These are phyloP conservation scores for Papiliotrema fonsecae DNA, from an alignment of 1,284 basidiomycete species.

Conservation along the genomic window DNA sequence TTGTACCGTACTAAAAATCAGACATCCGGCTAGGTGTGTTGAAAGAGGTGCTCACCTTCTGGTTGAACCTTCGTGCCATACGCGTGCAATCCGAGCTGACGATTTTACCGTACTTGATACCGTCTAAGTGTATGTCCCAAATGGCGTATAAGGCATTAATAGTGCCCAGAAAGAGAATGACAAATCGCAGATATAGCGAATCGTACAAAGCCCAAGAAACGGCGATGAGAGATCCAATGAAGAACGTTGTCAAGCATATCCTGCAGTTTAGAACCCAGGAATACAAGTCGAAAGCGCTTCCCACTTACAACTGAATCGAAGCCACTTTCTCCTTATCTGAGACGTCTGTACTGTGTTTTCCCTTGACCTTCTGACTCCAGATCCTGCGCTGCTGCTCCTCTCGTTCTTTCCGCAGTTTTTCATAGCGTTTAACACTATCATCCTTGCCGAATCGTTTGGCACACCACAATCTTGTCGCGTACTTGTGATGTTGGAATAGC, in stretches of 20 bases:
- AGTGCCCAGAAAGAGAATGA: conserved; percentile 30
- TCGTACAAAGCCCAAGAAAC: conserved; percentile 28
- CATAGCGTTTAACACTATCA: not conserved
- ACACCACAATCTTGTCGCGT: conserved; percentile 1
- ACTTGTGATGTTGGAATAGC: conserved; percentile 3
- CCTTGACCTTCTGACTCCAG: not conserved
- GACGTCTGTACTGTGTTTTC: not conserved
- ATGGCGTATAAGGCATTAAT: conserved; percentile 30
- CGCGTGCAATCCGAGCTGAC: conserved; percentile 11
- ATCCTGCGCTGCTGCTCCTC: not conserved
- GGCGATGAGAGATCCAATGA: conserved; percentile 7
- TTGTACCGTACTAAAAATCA: not conserved
- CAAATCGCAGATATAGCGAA: conserved; percentile 29
- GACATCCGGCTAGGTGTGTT: too few relatives aligned
- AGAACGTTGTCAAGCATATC: conserved; percentile 12
- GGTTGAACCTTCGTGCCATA: conserved; percentile 6
- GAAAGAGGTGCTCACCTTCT: conserved; percentile 1
- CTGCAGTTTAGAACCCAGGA: conserved; percentile 4
- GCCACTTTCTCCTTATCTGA: conserved; percentile 12
- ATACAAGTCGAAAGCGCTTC: not conserved
- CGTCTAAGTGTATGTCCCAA: conserved; percentile 30
- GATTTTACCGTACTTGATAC: conserved; percentile 9
- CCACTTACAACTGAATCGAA: conserved; percentile 15
- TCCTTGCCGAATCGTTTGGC: not conserved
- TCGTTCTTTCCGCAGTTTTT: not conserved